Base-by-base conservation (phyloP, 148 eudicot species). In the Vaccinium myrtillus region DNA sequence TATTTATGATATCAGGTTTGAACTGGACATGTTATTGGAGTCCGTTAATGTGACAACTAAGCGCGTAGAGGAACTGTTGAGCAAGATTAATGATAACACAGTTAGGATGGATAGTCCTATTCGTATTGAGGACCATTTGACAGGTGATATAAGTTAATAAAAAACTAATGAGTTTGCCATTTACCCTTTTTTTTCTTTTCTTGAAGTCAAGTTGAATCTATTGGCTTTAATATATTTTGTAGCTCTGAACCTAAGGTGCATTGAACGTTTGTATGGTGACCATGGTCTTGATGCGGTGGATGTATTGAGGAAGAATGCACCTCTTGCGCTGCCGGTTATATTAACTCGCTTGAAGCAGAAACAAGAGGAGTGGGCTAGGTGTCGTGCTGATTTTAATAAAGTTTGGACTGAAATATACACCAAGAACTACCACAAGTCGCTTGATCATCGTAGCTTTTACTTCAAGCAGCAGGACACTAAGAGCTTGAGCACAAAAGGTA, bases 391-490 rank as follows among this genome's bases (percentile, higher is more conserved):
- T 84, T 94, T 93, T 75, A 95, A 94, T 91, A 93, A 93, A 87
- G 92, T 95, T 80, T 95, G 98, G 98, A 91, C 98, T 83, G 94
- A 94, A 54, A 90, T 93, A 27, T 94, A 94, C 86, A 87, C 95
- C 27, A 93, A 91, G 90, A 95, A 95, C 84, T 95, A 95, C 87
- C 92, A 89, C 87, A 95, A 95, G 85, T 95, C 98, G 36, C 98
- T 95, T 81, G 98, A 95, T 85, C 98, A 95, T 79, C 95, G 94
- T 46, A 95, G 98, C 90, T 94, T 95, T 88, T 94, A 95, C 87
- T 94, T 95, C 90, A 95, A 94, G 91, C 97, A 94, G 88, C 98
- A 94, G 91, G 98, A 94, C 90, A 88, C 96, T 49, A 95, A 95
- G 92, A 92, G 87, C 86, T 86, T 94, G 89, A 92, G 98, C 87